These are phyloP conservation scores for Leptomonas pyrrhocoris DNA, from an alignment of 208 protist genomes.

Conservation along the genomic window DNA sequence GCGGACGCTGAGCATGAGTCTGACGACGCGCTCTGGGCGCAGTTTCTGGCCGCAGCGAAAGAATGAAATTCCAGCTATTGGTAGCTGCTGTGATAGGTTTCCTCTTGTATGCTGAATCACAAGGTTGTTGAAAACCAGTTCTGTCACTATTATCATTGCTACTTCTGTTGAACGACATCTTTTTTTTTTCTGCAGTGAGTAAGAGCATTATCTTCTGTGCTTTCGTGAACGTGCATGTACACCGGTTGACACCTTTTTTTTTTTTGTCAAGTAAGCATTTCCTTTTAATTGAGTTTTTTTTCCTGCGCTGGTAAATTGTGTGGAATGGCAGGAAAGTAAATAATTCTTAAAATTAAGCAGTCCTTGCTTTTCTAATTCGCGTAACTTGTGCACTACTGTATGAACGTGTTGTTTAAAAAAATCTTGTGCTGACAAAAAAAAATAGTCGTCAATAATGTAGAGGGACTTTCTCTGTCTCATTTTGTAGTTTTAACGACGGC, in stretches of 20 bases:
- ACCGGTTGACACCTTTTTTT: too few relatives aligned
- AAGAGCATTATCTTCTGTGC: too few relatives aligned
- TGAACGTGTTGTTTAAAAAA: background rate
- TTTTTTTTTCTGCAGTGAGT: background rate
- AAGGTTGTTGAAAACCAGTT: background rate
- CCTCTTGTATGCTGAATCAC: background rate
- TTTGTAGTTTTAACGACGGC: too few relatives aligned
- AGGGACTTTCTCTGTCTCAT: too few relatives aligned
- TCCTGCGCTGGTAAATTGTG: too few relatives aligned
- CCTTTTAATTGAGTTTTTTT: background rate
- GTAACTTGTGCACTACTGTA: background rate
- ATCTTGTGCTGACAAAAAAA: too few relatives aligned
- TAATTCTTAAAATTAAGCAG: too few relatives aligned
- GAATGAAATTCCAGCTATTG: too few relatives aligned
- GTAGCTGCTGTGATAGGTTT: background rate
- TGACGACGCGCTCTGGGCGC: conserved; percentile 41
- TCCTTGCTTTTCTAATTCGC: conserved; percentile 9
- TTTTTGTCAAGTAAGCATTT: too few relatives aligned
- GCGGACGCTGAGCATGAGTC: conserved; percentile 29
- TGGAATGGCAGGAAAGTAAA: too few relatives aligned
- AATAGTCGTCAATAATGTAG: too few relatives aligned
- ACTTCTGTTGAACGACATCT: background rate
- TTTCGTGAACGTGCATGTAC: too few relatives aligned
- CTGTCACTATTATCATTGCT: background rate
- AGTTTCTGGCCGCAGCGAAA: conserved; percentile 36